These are phyloP conservation scores for Globisporangium apiculatum DNA, from an alignment of 352 stramenopile species.

Conservation along the genomic window DNA sequence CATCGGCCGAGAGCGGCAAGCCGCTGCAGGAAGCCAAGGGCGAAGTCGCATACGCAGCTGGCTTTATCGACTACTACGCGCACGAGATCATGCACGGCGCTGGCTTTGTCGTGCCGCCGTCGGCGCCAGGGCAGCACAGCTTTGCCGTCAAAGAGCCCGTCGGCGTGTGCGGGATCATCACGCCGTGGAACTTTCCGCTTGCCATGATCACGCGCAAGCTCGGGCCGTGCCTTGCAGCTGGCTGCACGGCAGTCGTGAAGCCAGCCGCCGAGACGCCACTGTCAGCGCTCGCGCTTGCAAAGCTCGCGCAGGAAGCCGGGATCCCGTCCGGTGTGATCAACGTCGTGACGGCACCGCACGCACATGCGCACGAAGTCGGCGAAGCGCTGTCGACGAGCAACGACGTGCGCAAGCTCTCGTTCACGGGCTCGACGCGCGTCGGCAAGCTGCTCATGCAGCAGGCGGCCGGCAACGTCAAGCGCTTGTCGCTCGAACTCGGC, in stretches of 20 bases:
- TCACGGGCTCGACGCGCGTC: constrained; percentile 82
- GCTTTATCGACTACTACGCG: constrained; percentile 96
- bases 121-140: constrained; percentile 46
- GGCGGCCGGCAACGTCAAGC: constrained; percentile 74
- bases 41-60: constrained; percentile 92
- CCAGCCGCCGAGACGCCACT: constrained; percentile 95
- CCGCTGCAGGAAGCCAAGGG: constrained; percentile 90
- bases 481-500: constrained; percentile 86
- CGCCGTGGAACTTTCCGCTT: constrained; percentile 98
- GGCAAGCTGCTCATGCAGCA: constrained; percentile 79
- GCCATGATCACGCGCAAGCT: constrained; percentile 98
- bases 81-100: constrained; percentile 89
- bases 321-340: constrained; percentile 88
- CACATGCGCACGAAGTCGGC: constrained; percentile 69
- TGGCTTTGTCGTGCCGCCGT: constrained; percentile 74
- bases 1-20: constrained; percentile 97
- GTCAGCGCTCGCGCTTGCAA: constrained; percentile 89
- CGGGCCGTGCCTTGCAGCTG: constrained; percentile 88
- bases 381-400: constrained; percentile 54
- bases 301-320: constrained; percentile 84
- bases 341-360: constrained; percentile 65
- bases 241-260: constrained; percentile 96
- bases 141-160: constrained; percentile 89
- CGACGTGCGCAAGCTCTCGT: constrained; percentile 87
- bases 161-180: constrained; percentile 93